Evolutionary conservation across 2,329 filamentous ascomycete genomes (phyloP).

Genomic region (Penicillium olsonii): DNA sequence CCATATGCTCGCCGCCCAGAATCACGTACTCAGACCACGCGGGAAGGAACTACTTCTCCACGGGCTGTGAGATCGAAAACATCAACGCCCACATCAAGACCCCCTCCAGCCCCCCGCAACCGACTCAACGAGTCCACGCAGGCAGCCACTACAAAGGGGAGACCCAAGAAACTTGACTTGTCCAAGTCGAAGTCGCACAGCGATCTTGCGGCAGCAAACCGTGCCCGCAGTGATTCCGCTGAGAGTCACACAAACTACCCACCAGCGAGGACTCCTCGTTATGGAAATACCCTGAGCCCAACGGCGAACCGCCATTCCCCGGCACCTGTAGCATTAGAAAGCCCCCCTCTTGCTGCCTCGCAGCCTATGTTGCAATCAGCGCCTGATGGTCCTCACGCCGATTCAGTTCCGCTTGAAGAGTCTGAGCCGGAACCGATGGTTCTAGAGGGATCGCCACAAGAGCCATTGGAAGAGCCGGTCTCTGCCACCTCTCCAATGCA

Average conservation of each 20-base stretch:
- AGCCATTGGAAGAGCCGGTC: not conserved
- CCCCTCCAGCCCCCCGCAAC: conserved; percentile 30
- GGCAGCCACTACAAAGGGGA: conserved; percentile 33
- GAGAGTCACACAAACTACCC: conserved; percentile 20
- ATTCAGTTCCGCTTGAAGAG: conserved; percentile 16
- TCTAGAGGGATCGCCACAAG: conserved; percentile 6
- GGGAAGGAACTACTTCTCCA: conserved; percentile 22
- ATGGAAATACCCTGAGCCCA: conserved; percentile 41
- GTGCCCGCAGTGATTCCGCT: conserved; percentile 23
- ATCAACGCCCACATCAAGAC: conserved; percentile 35
- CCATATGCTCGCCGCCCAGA: conserved; percentile 45
- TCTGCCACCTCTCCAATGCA: conserved; percentile 7
- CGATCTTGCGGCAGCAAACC: conserved; percentile 30
- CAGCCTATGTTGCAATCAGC: conserved; percentile 7
- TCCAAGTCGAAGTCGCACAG: conserved; percentile 31
- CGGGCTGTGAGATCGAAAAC: conserved; percentile 29
- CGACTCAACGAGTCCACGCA: conserved; percentile 35
- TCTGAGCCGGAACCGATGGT: conserved; percentile 10
- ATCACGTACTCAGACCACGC: conserved; percentile 39
- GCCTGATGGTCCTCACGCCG: conserved; percentile 1
- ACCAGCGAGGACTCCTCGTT: conserved; percentile 7
- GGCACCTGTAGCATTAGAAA: conserved; percentile 20
- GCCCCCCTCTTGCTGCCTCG: conserved; percentile 20
- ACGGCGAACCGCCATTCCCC: conserved; percentile 55
- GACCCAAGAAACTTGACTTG: conserved; percentile 36